A percentile compares a stretch with the other conserved stretches of the same genome.
Evolutionary conservation across 345 rosid genomes (phyloP).

Genomic region (Syzygium aromaticum): DNA sequence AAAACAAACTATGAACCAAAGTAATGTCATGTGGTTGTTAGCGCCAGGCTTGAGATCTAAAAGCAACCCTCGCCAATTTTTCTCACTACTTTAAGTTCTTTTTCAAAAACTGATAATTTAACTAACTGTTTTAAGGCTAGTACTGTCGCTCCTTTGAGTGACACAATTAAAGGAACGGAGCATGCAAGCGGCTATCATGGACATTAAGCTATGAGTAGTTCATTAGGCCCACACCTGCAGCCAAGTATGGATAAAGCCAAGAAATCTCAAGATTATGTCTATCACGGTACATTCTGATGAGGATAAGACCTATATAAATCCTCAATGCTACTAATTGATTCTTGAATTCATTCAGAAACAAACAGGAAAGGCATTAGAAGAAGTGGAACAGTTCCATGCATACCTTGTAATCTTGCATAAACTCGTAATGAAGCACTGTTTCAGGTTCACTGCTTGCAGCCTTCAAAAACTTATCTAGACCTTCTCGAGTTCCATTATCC

Average conservation of each 20-base stretch:
- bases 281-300: not conserved
- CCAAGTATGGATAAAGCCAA: not conserved
- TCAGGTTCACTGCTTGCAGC: conserved; percentile 91
- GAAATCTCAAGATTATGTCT: not conserved
- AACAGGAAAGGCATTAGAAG: not conserved
- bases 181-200: not conserved
- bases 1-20: not conserved
- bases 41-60: not conserved
- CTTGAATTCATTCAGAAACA: not conserved
- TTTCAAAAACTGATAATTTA: not conserved
- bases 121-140: not conserved
- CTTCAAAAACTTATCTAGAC: conserved; percentile 86
- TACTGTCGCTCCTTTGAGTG: not conserved
- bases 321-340: not conserved
- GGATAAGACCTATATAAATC: not conserved
- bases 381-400: not conserved
- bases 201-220: not conserved
- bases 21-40: not conserved
- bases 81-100: not conserved
- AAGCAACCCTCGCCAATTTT: not conserved
- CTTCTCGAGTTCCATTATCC: conserved; percentile 95
- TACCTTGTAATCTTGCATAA: conserved; percentile 99
- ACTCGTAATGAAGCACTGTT: conserved; percentile 93
- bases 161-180: not conserved
- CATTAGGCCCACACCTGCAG: not conserved